Evolutionary conservation across 768 basidiomycete species (phyloP), one percentile per base, ranked within the genome.

Genomic region (Mycena amicta): DNA sequence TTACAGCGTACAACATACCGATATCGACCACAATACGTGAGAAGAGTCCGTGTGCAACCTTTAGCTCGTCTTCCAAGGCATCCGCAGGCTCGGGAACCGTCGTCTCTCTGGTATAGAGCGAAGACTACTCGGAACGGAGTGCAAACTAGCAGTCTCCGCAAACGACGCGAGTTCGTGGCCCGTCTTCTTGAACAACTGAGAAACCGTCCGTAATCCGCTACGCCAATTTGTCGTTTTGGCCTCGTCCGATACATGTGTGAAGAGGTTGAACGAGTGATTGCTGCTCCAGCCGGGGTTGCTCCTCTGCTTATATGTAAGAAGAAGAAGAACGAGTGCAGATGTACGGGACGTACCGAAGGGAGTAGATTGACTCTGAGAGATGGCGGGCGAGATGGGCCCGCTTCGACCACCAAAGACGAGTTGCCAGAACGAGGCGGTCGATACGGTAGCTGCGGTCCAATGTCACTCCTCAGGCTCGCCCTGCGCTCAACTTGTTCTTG

Each of bases 361-460:
- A n/a, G 8, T 2, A 61, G 22, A 23, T 49, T 31, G 18, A 56
- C 54, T 8, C 52, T 11, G 15, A 56, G 33, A 5, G 56, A 61
- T 4, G 60, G 45, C 6, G 60, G 13, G 16, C 51, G 55, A 33
- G 47, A 22, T 27, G 52, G 49, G 18, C 20, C 29, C 2, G 13
- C 6, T 20, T 53, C 53, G 12, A 39, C n/a, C 25, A 6, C 50
- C n/a, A 47, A 40, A 0, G 52, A 54, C 5, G 61, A 49, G 12
- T 28, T 28, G 6, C 47, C 15, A 25, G 25, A 27, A 15, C 47
- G 47, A 28, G 47, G 61, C n/a, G 52, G 56, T 41, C 46, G 52
- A 45, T 62, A 62, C 16, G 40, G 18, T 20, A 15, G 30, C 5
- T 18, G 20, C 22, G 56, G 27, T 3, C 53, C 55, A 18, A 31